Evolutionary conservation across 2,329 filamentous ascomycete genomes (phyloP), one percentile per base, ranked within the genome.

Genomic region (Plectosphaerella sp.): DNA sequence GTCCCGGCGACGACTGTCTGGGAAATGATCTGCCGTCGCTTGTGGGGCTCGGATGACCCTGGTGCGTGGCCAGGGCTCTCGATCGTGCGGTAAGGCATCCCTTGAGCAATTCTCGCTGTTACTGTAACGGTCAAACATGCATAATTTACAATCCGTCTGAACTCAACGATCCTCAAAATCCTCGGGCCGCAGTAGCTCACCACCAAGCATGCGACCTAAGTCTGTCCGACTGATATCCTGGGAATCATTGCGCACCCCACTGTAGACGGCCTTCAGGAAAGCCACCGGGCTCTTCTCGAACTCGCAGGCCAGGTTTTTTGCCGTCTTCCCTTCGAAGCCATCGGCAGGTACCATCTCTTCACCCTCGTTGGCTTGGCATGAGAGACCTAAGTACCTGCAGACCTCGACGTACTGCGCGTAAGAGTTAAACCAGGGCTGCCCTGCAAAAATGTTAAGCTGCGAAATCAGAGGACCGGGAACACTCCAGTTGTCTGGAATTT

Each of bases 401-500:
- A 77, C 61, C 1, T 68, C 62, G 0, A 62, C 56, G 55, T 89
- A 91, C 50, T 88, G 77, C 0, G 67, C 53, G 43, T 73, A 79
- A 0, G 71, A 75, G 0, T 62, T 64, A 9, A 89, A 69, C 57
- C 89, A 90, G 0, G 89, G 71, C 51, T 87, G 83, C 0, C 87
- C 87, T 0, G 87, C 72, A 51, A 91, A 89, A 0, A 90, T 66
- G 42, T 87, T 86, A 0, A 90, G 72, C 45, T 47, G 43, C 33
- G 28, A 2, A 9, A 16, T 41, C 58, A 62, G 14, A 57, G 60
- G 5, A 63, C 52, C 7, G 45, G 54, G 18, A 12, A 48, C 24
- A 10, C 1, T 41, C 59, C 55, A 24, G 1, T 14, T 35, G 1
- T 2, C 7, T 3, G 55, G 53, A 0, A 62, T 39, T 1, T 43